Percentiles rank a stretch among this genome's conserved stretches.
phyloP scores from a whole-genome alignment of 2,329 filamentous ascomycete genomes.

The Sporothrix dimorphospora region DNA sequence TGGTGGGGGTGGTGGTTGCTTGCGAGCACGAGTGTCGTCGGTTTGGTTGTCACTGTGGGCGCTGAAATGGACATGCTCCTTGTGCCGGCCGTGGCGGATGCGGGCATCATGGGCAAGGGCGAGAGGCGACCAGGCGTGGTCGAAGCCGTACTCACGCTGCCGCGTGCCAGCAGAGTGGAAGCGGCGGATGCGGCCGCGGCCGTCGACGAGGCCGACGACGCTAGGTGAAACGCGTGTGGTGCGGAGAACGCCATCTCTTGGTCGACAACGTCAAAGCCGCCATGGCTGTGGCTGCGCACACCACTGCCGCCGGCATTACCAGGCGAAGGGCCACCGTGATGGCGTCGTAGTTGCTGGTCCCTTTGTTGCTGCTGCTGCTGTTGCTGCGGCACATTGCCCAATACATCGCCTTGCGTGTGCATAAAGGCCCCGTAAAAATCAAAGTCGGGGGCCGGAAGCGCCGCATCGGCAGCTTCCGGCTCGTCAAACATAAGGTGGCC shows the following conservation, averaged over 20 bases:
- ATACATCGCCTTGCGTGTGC: constrained; percentile 10
- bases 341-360: neutral
- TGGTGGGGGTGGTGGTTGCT: constrained; percentile 8
- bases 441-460: constrained; percentile 18
- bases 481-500: constrained; percentile 28
- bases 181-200: neutral
- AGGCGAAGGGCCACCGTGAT: neutral
- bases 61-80: neutral
- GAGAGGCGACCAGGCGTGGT: constrained; percentile 18
- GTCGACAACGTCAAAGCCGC: neutral
- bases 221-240: neutral
- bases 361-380: neutral
- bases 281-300: neutral
- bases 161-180: neutral
- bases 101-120: constrained; percentile 3
- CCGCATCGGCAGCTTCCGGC: constrained; percentile 18
- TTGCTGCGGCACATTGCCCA: neutral
- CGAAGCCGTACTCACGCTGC: constrained; percentile 5
- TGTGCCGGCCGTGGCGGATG: neutral
- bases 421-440: constrained; percentile 25
- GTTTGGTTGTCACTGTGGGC: neutral
- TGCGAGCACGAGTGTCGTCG: neutral
- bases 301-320: neutral
- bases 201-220: neutral
- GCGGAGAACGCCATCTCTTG: neutral